A percentile compares a stretch with the other conserved stretches of the same genome.
These are phyloP conservation scores for Spergularia bocconei DNA, from an alignment of 148 eudicot genomes.

Conservation along the genomic window DNA sequence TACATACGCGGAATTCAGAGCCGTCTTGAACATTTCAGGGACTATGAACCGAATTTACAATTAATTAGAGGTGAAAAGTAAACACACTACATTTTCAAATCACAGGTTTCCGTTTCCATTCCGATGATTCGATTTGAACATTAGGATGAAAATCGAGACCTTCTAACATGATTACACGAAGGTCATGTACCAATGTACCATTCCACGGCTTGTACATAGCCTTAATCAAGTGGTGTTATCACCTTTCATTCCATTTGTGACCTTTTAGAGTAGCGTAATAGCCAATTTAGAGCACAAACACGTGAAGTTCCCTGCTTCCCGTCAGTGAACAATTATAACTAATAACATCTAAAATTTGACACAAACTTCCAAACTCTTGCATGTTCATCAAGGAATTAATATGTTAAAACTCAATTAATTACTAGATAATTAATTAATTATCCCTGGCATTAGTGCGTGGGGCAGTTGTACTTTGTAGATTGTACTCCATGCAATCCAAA, in stretches of 20 bases:
- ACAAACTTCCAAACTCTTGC: constrained; percentile 15
- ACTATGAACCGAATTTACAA: too few species aligned
- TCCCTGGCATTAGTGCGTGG: background rate
- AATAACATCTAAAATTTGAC: background rate
- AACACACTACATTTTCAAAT: too few species aligned
- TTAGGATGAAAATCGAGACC: too few species aligned
- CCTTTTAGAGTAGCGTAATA: background rate
- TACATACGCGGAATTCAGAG: too few species aligned
- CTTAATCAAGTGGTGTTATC: too few species aligned
- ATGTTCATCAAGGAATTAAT: background rate
- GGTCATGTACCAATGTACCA: too few species aligned
- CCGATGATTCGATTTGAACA: too few species aligned
- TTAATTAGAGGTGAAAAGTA: too few species aligned
- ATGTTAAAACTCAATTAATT: background rate
- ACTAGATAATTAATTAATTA: background rate
- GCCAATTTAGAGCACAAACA: constrained; percentile 18
- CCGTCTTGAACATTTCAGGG: too few species aligned
- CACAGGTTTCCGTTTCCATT: too few species aligned
- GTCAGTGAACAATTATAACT: background rate
- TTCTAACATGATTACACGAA: too few species aligned
- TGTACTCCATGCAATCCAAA: constrained; percentile 6
- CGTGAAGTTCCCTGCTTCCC: constrained; percentile 13
- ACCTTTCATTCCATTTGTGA: background rate
- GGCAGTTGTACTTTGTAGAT: background rate
- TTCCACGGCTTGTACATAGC: too few species aligned